phyloP scores from a whole-genome alignment of 1,284 basidiomycete species.

The Ceratobasidium sp. region DNA sequence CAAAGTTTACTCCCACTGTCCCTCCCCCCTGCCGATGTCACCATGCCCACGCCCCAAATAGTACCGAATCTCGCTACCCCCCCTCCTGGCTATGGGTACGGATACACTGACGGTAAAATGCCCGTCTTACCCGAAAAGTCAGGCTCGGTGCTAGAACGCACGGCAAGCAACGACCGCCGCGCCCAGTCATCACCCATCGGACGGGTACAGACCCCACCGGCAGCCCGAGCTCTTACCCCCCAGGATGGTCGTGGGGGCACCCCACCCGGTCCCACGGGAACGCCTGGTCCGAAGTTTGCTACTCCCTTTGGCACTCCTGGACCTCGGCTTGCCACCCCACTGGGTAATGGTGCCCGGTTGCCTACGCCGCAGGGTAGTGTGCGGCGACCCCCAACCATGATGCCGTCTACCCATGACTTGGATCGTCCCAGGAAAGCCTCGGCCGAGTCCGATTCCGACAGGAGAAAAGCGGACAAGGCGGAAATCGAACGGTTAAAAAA shows the following conservation, averaged over 20 bases:
- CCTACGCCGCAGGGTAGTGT: conserved; percentile 28
- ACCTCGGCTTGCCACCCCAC: conserved; percentile 25
- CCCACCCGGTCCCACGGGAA: conserved; percentile 6
- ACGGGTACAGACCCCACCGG: conserved; percentile 25
- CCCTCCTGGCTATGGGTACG: conserved; percentile 32
- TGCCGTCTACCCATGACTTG: conserved; percentile 20
- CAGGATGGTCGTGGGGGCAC: conserved; percentile 31
- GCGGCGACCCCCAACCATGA: conserved; percentile 39
- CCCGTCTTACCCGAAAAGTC: conserved; percentile 12
- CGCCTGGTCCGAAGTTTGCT: conserved; percentile 24
- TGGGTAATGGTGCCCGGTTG: conserved; percentile 14
- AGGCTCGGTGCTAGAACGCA: conserved; percentile 19
- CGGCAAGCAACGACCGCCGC: conserved; percentile 39
- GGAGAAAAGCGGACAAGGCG: conserved; percentile 21
- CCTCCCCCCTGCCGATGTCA: conserved; percentile 25
- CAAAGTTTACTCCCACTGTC: conserved; percentile 38
- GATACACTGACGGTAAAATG: conserved; percentile 20
- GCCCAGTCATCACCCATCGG: conserved; percentile 32
- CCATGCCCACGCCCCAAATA: conserved; percentile 34
- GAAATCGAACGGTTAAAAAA: conserved; percentile 35
- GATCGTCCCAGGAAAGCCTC: conserved; percentile 38
- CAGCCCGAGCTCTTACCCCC: conserved; percentile 18
- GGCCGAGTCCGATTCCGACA: conserved; percentile 26
- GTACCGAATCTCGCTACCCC: neutral
- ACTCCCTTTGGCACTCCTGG: conserved; percentile 33